Percentiles rank a stretch among this genome's conserved stretches.
These are phyloP conservation scores for Calocybe cyanea DNA, from an alignment of 768 basidiomycete species.

Conservation along the genomic window DNA sequence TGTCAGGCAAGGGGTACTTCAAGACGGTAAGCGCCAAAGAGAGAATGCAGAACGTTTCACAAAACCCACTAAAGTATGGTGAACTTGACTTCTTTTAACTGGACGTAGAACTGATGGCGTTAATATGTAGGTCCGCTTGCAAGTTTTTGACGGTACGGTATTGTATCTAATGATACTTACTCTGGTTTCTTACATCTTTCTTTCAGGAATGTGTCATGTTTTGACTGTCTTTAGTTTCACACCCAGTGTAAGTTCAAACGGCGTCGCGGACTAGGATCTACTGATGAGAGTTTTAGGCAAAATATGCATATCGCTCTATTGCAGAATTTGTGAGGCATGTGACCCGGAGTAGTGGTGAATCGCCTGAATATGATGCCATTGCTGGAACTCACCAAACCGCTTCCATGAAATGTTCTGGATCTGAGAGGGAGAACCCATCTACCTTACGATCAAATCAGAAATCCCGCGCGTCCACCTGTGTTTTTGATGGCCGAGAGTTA, in stretches of 20 bases:
- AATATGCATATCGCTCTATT: constrained; percentile 56
- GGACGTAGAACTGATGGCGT: background rate
- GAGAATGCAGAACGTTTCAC: constrained; percentile 49
- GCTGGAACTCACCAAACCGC: constrained; percentile 36
- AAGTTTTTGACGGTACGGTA: constrained; percentile 67
- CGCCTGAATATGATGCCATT: constrained; percentile 41
- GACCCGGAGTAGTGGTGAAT: constrained; percentile 31
- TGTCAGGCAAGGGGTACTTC: constrained; percentile 47
- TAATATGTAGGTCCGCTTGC: constrained; percentile 56
- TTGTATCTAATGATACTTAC: background rate
- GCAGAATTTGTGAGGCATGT: constrained; percentile 56
- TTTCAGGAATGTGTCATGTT: constrained; percentile 67
- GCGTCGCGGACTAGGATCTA: background rate
- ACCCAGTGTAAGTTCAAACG: constrained; percentile 38
- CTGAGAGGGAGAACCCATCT: no score
- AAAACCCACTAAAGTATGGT: constrained; percentile 44
- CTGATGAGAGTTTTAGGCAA: constrained; percentile 34
- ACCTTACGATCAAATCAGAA: no score
- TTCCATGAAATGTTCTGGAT: constrained; percentile 18
- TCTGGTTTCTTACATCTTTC: background rate
- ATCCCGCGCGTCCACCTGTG: no score
- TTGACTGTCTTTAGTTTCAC: constrained; percentile 70
- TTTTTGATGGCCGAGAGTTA: no score
- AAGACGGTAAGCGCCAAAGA: constrained; percentile 41
- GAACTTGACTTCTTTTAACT: background rate